A percentile compares a stretch with the other conserved stretches of the same genome.
phyloP scores from a whole-genome alignment of 345 rosid genomes.

The Populus davidiana region DNA sequence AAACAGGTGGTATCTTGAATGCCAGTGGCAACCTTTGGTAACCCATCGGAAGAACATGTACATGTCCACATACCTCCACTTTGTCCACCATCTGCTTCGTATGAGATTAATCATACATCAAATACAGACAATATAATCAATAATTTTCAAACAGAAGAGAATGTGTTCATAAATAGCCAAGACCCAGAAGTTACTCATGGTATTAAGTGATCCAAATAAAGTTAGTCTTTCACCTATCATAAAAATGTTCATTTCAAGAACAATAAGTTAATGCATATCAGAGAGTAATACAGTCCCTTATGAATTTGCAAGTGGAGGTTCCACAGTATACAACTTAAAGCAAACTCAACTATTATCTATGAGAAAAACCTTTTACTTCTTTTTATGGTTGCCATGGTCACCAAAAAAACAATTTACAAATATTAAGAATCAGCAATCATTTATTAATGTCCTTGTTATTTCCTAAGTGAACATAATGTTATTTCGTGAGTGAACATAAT shows the following conservation, averaged over 20 bases:
- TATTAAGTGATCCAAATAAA: not conserved
- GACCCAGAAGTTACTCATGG: not conserved
- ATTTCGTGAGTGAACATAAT: not conserved
- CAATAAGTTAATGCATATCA: not conserved
- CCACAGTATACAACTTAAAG: not conserved
- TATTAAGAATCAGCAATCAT: not conserved
- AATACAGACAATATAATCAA: not conserved
- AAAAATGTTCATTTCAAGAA: not conserved
- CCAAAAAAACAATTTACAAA: not conserved
- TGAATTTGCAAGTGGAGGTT: not conserved
- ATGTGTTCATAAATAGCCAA: not conserved
- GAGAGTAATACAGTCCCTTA: not conserved
- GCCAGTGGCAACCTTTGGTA: slow-evolving; percentile 55
- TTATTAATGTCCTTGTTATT: not conserved
- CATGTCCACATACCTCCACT: slow-evolving; percentile 63
- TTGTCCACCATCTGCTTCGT: slow-evolving; percentile 36
- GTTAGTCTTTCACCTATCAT: not conserved
- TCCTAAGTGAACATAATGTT: not conserved
- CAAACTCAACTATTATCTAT: not conserved
- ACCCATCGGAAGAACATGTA: slow-evolving; percentile 61
- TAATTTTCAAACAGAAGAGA: not conserved
- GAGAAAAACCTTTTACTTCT: not conserved
- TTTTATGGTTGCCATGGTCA: not conserved
- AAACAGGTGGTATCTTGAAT: slow-evolving; percentile 58
- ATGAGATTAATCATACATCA: slow-evolving; percentile 15